Evolutionary conservation across 805 yeast species (phyloP).

Genomic region (Maudiozyma bulderi): DNA sequence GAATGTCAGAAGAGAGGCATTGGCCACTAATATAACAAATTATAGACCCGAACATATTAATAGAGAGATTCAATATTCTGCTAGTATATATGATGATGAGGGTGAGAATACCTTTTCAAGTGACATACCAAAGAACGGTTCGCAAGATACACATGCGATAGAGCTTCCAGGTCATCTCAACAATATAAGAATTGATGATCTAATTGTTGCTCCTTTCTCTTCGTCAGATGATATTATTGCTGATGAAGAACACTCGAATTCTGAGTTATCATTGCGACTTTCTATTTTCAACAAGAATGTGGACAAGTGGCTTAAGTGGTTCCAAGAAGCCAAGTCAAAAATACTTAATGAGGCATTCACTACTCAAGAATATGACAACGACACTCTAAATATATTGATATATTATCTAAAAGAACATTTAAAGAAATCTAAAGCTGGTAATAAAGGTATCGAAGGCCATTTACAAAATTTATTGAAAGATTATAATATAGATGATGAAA

Average conservation of each 20-base stretch:
- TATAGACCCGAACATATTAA: neutral
- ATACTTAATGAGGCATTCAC: conserved; percentile 6
- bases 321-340: conserved; percentile 2
- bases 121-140: neutral
- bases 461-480: conserved; percentile 13
- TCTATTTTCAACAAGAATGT: conserved; percentile 3
- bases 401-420: conserved; percentile 13
- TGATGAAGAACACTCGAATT: neutral
- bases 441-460: conserved; percentile 9
- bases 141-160: too few species aligned
- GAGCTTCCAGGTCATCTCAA: neutral
- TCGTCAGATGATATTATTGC: neutral
- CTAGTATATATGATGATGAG: conserved; percentile 22
- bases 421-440: conserved; percentile 2
- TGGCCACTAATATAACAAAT: conserved; percentile 12
- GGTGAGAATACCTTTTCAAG: neutral
- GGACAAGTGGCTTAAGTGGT: conserved; percentile 12
- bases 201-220: neutral
- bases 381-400: conserved; percentile 14
- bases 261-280: neutral
- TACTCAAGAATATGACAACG: conserved; percentile 13
- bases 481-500: conserved; percentile 1
- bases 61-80: conserved; percentile 5
- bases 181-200: neutral
- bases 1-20: conserved; percentile 23